phyloP scores from a whole-genome alignment of 257 asterid genomes.

The Eucommia ulmoides region DNA sequence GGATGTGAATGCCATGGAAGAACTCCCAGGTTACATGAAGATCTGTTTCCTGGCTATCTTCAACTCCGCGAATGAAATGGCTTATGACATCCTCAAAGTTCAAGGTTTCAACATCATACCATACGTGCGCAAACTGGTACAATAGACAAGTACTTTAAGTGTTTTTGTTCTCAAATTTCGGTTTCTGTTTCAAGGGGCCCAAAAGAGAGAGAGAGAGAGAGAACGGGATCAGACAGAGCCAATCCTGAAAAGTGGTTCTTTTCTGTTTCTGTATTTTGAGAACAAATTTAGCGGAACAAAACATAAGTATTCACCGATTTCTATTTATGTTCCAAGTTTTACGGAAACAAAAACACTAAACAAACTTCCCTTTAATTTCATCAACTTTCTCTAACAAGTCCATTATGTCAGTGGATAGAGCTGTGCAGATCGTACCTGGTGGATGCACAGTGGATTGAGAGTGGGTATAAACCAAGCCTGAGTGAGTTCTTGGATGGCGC shows the following conservation, averaged over 20 bases:
- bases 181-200: too few species aligned
- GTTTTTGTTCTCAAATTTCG: too few species aligned
- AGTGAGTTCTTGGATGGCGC: neutral
- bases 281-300: neutral
- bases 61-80: slow-evolving; percentile 2
- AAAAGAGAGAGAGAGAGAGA: too few species aligned
- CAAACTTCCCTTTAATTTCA: neutral
- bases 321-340: neutral
- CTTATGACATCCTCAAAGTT: neutral
- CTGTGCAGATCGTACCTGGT: neutral
- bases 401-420: neutral
- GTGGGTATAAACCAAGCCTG: neutral
- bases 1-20: neutral
- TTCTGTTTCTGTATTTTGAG: neutral
- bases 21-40: neutral
- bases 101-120: neutral
- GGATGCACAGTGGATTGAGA: neutral
- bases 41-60: neutral
- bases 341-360: neutral
- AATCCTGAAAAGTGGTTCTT: neutral
- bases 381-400: neutral
- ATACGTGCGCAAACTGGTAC: neutral
- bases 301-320: neutral
- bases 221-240: too few species aligned
- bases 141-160: neutral